phyloP scores from a whole-genome alignment of 2,329 filamentous ascomycete species.

The Endothia cerciana region DNA sequence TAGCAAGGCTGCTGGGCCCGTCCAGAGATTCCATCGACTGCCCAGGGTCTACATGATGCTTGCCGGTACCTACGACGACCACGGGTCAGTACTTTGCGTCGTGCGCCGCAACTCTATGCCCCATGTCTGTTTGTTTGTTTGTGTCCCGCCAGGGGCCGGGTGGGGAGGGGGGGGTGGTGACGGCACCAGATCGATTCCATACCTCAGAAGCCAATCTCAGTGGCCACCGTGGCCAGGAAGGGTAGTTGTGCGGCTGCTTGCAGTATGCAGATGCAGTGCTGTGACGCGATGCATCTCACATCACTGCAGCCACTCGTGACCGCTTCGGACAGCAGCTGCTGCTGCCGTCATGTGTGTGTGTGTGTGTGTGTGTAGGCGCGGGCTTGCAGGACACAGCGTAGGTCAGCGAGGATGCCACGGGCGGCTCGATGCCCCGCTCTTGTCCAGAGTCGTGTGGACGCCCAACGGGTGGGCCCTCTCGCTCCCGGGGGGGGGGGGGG shows the following conservation, averaged over 20 bases:
- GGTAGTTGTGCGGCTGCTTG: slow-evolving; percentile 7
- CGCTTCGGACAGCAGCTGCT: not conserved
- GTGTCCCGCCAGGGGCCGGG: no score
- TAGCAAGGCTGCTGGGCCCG: slow-evolving; percentile 1
- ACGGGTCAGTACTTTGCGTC: slow-evolving; percentile 11
- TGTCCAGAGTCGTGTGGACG: no score
- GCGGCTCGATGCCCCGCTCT: not conserved
- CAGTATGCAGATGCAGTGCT: not conserved
- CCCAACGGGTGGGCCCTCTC: no score
- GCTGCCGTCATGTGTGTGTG: no score
- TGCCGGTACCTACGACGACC: slow-evolving; percentile 9
- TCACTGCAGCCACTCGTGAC: slow-evolving; percentile 12
- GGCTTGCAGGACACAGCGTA: not conserved
- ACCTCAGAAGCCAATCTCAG: slow-evolving; percentile 6
- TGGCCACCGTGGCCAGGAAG: not conserved
- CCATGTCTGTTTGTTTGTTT: not conserved
- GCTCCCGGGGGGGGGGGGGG: no score
- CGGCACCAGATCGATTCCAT: not conserved
- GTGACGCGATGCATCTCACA: slow-evolving; percentile 12
- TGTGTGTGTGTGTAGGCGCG: not conserved
- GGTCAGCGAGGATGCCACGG: not conserved
- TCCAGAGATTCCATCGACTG: not conserved
- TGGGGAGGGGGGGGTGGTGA: not conserved
- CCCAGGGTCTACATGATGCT: not conserved
- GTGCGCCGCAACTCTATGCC: not conserved